Conservation (phyloP, 805 yeast species). For the Ogataea pilisensis region DNA sequence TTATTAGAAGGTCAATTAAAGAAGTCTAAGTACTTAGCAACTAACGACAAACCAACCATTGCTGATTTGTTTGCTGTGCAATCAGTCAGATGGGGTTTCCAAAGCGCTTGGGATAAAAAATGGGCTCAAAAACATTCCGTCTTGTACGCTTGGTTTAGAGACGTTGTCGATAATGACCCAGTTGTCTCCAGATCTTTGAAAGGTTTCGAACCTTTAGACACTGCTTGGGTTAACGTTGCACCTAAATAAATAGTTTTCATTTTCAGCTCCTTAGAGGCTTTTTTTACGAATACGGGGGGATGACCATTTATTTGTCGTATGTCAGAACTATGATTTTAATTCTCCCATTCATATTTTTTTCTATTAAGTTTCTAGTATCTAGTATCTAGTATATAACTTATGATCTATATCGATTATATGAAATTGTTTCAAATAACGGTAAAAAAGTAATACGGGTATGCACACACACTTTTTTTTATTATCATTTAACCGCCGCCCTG, state of each 20-base stretch:
- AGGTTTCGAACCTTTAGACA: constrained; percentile 2
- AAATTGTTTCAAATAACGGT: too few species aligned
- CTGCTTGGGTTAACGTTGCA: neutral
- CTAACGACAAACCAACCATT: constrained; percentile 32
- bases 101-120: constrained; percentile 30
- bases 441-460: too few species aligned
- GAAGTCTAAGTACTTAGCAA: constrained; percentile 33
- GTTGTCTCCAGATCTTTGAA: constrained; percentile 5
- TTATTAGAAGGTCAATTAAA: constrained; percentile 32
- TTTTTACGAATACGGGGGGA: too few species aligned
- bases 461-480: too few species aligned
- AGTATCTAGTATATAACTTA: too few species aligned
- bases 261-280: too few species aligned
- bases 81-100: constrained; percentile 38
- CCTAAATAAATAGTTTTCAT: constrained; percentile 1
- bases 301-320: too few species aligned
- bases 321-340: too few species aligned
- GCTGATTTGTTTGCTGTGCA: constrained; percentile 37
- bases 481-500: too few species aligned
- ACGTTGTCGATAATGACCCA: constrained; percentile 35
- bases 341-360: too few species aligned
- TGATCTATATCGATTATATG: too few species aligned
- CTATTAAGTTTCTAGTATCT: too few species aligned
- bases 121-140: constrained; percentile 43
- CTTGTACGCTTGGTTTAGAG: constrained; percentile 40